These are phyloP conservation scores for Suillus brevipes DNA, from an alignment of 768 basidiomycete species.

Conservation along the genomic window DNA sequence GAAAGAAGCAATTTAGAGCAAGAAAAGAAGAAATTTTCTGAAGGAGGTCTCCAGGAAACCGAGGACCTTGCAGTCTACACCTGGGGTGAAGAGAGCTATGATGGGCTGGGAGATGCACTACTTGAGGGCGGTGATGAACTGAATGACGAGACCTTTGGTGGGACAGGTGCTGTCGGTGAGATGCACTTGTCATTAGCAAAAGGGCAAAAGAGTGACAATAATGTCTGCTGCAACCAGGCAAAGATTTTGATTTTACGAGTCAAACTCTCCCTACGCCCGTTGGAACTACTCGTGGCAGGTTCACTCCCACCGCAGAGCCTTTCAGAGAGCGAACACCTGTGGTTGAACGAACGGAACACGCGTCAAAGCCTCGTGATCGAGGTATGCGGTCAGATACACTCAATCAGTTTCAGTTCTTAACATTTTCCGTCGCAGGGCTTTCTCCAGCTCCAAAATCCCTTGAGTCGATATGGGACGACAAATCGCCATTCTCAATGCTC, in stretches of 20 bases:
- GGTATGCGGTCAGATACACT: conserved; percentile 22
- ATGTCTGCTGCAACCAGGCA: conserved; percentile 49
- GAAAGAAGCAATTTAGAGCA: conserved; percentile 62
- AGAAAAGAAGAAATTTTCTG: conserved; percentile 58
- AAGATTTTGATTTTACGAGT: conserved; percentile 87
- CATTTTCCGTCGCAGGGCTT: conserved; percentile 19
- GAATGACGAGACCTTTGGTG: conserved; percentile 97
- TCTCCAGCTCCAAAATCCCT: conserved; percentile 48
- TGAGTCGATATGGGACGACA: conserved; percentile 83
- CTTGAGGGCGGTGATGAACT: conserved; percentile 90
- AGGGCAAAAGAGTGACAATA: conserved; percentile 10
- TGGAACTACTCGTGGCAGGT: conserved; percentile 16
- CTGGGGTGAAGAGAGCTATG: conserved; percentile 90
- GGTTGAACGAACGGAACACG: conserved; percentile 22
- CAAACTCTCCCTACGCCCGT: conserved; percentile 34
- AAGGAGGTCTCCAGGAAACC: conserved; percentile 49
- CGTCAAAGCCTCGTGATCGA: conserved; percentile 26
- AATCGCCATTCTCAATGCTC: conserved; percentile 71
- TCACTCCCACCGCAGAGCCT: conserved; percentile 23
- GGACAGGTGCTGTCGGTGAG: conserved; percentile 69
- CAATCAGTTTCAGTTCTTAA: conserved; percentile 17
- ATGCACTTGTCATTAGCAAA: conserved; percentile 15
- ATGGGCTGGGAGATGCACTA: conserved; percentile 84
- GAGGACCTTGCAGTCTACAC: conserved; percentile 90
- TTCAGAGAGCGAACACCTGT: conserved; percentile 29